These are phyloP conservation scores for Irpex sp. DNA, from an alignment of 1,284 basidiomycete species.

Conservation along the genomic window DNA sequence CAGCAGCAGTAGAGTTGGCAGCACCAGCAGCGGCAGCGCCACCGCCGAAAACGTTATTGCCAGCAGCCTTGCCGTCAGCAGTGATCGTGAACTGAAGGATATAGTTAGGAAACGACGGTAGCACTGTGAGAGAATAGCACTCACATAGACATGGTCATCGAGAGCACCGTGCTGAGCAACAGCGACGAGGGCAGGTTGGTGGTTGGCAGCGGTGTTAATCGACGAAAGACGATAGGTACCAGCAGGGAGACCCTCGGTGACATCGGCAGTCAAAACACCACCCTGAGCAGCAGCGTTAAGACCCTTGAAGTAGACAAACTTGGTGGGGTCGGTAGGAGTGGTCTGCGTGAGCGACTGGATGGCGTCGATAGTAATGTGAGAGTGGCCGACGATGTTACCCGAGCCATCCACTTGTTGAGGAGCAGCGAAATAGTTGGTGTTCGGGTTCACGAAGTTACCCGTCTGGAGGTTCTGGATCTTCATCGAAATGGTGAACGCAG, in stretches of 20 bases:
- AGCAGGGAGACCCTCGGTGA: conserved; percentile 55
- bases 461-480: conserved; percentile 43
- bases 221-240: conserved; percentile 56
- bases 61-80: conserved; percentile 9
- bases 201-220: conserved; percentile 53
- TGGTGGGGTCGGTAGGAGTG: conserved; percentile 49
- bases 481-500: conserved; percentile 47
- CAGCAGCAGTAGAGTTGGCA: conserved; percentile 9
- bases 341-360: conserved; percentile 52
- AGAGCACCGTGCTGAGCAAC: conserved; percentile 56
- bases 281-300: conserved; percentile 43
- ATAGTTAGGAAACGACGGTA: background rate
- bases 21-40: conserved; percentile 1
- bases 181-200: conserved; percentile 54
- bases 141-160: conserved; percentile 62
- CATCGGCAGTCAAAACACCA: conserved; percentile 51
- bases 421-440: conserved; percentile 51
- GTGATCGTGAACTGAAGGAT: conserved; percentile 49
- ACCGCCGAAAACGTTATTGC: conserved; percentile 1
- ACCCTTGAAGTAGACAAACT: conserved; percentile 71
- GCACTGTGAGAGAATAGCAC: conserved; percentile 15
- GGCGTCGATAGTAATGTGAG: conserved; percentile 62
- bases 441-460: conserved; percentile 52
- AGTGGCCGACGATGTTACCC: conserved; percentile 53
- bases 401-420: conserved; percentile 55